Evolutionary conservation across 2,329 filamentous ascomycete genomes (phyloP).

Genomic region (Colletotrichum gigasporum): DNA sequence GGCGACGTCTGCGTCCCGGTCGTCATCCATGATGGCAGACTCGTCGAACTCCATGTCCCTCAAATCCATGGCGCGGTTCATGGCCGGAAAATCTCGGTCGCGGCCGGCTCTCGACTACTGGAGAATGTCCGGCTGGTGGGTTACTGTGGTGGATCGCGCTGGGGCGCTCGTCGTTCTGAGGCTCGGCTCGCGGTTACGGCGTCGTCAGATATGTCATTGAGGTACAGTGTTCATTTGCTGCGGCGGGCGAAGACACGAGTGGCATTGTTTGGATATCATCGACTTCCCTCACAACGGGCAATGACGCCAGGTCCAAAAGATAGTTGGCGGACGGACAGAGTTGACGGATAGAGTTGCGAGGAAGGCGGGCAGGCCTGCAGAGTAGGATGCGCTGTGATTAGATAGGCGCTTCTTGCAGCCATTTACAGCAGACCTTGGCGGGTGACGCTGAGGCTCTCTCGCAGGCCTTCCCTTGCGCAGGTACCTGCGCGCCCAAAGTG

Average conservation of each 20-base stretch:
- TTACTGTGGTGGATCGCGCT: slow-evolving; percentile 11
- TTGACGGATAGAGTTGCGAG: neutral
- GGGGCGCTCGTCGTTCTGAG: slow-evolving; percentile 14
- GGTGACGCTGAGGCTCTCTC: slow-evolving; percentile 12
- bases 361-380: slow-evolving; percentile 13
- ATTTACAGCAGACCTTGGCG: slow-evolving; percentile 19
- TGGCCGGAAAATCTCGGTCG: neutral
- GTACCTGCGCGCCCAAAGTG: neutral
- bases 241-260: neutral
- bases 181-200: slow-evolving; percentile 11
- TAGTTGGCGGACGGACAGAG: neutral
- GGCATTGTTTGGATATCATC: slow-evolving; percentile 4
- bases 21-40: slow-evolving; percentile 45
- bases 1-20: slow-evolving; percentile 22
- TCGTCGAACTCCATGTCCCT: slow-evolving; percentile 41
- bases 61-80: slow-evolving; percentile 27
- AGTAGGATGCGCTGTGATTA: slow-evolving; percentile 15
- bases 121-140: slow-evolving; percentile 14
- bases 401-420: slow-evolving; percentile 2
- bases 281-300: neutral
- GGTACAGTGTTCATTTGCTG: neutral
- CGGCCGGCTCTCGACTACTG: neutral
- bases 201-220: neutral
- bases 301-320: neutral
- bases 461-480: neutral